A percentile compares a stretch with the other conserved stretches of the same genome.
Evolutionary conservation across 305 asterid genomes (phyloP).

Genomic region (Fraxinus angustifolia): DNA sequence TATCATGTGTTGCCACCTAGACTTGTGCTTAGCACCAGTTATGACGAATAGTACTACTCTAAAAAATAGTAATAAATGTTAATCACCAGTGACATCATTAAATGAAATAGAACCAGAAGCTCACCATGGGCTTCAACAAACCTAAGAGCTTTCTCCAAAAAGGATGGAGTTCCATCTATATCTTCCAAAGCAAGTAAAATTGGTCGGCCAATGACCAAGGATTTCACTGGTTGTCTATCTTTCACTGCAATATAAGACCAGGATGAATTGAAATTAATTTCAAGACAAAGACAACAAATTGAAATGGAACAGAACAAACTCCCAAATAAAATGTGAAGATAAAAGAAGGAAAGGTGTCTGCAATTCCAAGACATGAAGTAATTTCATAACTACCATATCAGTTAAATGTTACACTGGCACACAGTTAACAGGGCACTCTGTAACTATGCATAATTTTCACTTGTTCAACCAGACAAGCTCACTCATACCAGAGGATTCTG

Average conservation of each 20-base stretch:
- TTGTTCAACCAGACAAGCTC: neutral
- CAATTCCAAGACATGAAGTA: conserved; percentile 14
- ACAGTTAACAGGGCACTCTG: conserved; percentile 4
- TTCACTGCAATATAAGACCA: conserved; percentile 42
- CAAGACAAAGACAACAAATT: neutral
- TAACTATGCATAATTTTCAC: neutral
- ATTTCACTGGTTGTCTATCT: conserved; percentile 70
- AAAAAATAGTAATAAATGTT: conserved; percentile 6
- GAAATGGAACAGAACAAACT: neutral
- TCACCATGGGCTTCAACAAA: conserved; percentile 87
- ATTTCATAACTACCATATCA: neutral
- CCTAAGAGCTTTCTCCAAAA: conserved; percentile 93
- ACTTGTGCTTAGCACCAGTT: neutral
- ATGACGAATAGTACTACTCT: neutral
- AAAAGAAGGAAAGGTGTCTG: neutral
- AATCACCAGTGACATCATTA: neutral
- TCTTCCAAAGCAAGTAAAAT: conserved; percentile 98
- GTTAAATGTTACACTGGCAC: conserved; percentile 5
- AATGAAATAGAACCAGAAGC: conserved; percentile 23
- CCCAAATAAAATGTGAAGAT: neutral
- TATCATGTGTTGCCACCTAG: neutral
- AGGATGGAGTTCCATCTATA: conserved; percentile 94
- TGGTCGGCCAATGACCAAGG: conserved; percentile 88
- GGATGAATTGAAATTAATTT: conserved; percentile 11
- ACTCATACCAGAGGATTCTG: neutral